These are phyloP conservation scores for Ceratobasidium sp. DNA, from an alignment of 1,284 basidiomycete species.

Conservation along the genomic window DNA sequence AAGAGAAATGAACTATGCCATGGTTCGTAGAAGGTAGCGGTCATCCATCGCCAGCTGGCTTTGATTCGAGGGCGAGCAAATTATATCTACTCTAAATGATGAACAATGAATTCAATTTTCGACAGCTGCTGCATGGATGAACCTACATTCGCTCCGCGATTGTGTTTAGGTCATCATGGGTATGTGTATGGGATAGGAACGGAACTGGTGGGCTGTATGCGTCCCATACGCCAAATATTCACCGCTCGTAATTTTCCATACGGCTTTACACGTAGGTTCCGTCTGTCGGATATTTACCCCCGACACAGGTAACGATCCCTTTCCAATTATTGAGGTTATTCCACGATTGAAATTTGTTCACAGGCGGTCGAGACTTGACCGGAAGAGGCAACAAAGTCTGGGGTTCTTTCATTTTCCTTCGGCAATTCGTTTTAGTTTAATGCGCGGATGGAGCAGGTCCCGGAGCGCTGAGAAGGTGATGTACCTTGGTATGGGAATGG, in stretches of 20 bases:
- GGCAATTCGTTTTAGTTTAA: conserved; percentile 1
- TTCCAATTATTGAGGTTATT: not conserved
- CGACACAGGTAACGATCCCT: not conserved
- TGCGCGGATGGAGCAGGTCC: not conserved
- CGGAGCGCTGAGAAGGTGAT: conserved; percentile 5
- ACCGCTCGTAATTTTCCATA: not conserved
- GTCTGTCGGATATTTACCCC: not conserved
- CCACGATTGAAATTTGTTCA: not conserved
- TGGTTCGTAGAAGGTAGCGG: too few species aligned
- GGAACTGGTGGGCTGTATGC: too few species aligned
- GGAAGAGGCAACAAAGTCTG: not conserved
- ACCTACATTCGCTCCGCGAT: too few species aligned
- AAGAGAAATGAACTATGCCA: not conserved
- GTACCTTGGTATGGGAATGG: not conserved
- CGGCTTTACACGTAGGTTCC: not conserved
- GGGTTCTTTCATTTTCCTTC: not conserved
- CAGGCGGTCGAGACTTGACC: not conserved
- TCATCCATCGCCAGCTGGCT: not conserved
- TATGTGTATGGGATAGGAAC: too few species aligned
- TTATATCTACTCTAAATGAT: too few species aligned
- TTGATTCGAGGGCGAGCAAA: not conserved
- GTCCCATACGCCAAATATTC: too few species aligned
- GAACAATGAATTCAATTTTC: too few species aligned
- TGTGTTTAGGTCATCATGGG: too few species aligned
- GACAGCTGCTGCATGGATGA: too few species aligned